phyloP scores from a whole-genome alignment of 2,329 filamentous ascomycete genomes.

The Talaromyces atroroseus region DNA sequence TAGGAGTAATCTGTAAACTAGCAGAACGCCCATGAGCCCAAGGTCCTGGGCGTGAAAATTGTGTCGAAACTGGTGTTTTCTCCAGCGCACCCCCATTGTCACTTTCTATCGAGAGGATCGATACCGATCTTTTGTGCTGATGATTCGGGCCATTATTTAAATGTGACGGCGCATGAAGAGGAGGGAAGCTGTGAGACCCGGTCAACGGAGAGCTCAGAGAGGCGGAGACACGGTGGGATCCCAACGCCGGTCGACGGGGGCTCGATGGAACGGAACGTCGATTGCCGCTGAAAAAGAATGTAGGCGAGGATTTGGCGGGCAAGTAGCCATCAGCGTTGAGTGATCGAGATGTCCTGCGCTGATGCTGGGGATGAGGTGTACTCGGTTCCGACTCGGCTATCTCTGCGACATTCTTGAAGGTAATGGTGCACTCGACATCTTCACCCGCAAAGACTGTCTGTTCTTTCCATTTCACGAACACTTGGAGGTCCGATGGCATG shows the following conservation, averaged over 20 bases:
- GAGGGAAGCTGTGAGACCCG: slow-evolving; percentile 38
- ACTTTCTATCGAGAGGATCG: slow-evolving; percentile 70
- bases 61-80: slow-evolving; percentile 27
- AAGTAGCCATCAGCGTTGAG: slow-evolving; percentile 34
- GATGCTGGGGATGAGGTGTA: slow-evolving; percentile 26
- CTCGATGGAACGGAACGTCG: slow-evolving; percentile 32
- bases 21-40: slow-evolving; percentile 71
- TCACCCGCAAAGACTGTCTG: slow-evolving; percentile 95
- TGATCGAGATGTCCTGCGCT: slow-evolving; percentile 34
- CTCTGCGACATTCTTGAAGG: slow-evolving; percentile 77
- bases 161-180: slow-evolving; percentile 25
- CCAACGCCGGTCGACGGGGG: slow-evolving; percentile 25
- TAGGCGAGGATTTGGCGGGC: slow-evolving; percentile 32
- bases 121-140: slow-evolving; percentile 69
- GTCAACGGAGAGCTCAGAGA: slow-evolving; percentile 37
- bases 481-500: slow-evolving; percentile 72
- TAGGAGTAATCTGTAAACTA: slow-evolving; percentile 69
- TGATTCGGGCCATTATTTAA: slow-evolving; percentile 31
- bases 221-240: slow-evolving; percentile 33
- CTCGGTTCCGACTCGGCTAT: slow-evolving; percentile 30
- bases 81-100: slow-evolving; percentile 31
- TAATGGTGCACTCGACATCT: slow-evolving; percentile 91
- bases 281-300: slow-evolving; percentile 30
- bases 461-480: slow-evolving; percentile 92
- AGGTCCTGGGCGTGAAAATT: slow-evolving; percentile 46